Evolutionary conservation across 140 eudicot genomes (phyloP).

Genomic region (Oenanthe javanica): DNA sequence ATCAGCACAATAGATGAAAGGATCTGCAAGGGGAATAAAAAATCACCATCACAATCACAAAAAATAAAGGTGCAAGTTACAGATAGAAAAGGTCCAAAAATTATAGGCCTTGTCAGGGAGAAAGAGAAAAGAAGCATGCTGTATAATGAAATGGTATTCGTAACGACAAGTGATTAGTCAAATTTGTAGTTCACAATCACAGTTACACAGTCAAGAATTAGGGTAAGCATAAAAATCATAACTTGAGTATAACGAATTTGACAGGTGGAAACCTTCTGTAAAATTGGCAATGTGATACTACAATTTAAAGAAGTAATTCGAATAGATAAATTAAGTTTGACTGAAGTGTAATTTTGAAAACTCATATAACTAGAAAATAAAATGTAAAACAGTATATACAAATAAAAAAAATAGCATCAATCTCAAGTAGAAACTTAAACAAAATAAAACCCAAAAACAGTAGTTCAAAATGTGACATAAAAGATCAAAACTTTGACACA

Average conservation of each 20-base stretch:
- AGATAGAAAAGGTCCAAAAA: background rate
- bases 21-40: constrained; percentile 9
- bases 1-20: constrained; percentile 2
- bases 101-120: background rate
- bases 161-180: background rate
- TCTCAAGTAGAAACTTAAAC: background rate
- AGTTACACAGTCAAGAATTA: background rate
- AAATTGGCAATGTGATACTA: background rate
- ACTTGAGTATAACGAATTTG: background rate
- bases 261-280: background rate
- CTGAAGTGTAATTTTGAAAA: background rate
- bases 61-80: background rate
- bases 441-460: background rate
- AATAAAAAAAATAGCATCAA: background rate
- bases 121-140: background rate
- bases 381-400: background rate
- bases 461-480: background rate
- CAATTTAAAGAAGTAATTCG: background rate
- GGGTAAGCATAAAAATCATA: background rate
- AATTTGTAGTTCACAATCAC: background rate
- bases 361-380: background rate
- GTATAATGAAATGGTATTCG: background rate
- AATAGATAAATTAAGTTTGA: background rate
- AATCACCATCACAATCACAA: background rate
- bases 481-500: background rate